Conservation (phyloP, 2,329 filamentous ascomycete species). For the Fusarium ambrosium region DNA sequence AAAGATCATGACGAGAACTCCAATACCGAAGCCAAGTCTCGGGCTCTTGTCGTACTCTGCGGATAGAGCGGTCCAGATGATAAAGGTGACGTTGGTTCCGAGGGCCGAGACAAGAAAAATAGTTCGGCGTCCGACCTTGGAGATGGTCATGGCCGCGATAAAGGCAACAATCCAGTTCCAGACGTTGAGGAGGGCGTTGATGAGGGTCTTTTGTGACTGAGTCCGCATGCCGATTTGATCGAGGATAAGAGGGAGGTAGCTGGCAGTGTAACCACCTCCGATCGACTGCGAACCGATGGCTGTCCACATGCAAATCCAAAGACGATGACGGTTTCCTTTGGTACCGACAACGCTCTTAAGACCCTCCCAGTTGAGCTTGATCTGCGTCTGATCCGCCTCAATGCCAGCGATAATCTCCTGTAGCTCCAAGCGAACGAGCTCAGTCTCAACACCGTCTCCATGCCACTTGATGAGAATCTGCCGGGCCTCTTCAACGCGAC, state of each 20-base stretch:
- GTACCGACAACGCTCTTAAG: conserved; percentile 6
- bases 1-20: not conserved
- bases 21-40: not conserved
- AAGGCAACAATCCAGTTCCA: not conserved
- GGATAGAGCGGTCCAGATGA: not conserved
- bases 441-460: conserved; percentile 53
- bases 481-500: conserved; percentile 52
- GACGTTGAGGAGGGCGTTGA: not conserved
- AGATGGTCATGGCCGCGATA: not conserved
- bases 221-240: not conserved
- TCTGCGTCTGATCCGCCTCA: conserved; percentile 16
- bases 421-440: conserved; percentile 39
- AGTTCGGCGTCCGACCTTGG: not conserved
- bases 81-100: not conserved
- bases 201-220: not conserved
- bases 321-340: conserved; percentile 16
- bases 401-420: conserved; percentile 47
- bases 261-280: not conserved
- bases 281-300: conserved; percentile 14
- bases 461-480: conserved; percentile 56
- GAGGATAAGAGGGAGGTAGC: not conserved
- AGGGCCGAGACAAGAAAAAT: not conserved
- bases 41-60: not conserved
- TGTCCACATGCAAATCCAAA: conserved; percentile 10
- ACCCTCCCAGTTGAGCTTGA: conserved; percentile 4